Evolutionary conservation across 2,329 filamentous ascomycete species (phyloP).

Genomic region (Penicillium sp.): DNA sequence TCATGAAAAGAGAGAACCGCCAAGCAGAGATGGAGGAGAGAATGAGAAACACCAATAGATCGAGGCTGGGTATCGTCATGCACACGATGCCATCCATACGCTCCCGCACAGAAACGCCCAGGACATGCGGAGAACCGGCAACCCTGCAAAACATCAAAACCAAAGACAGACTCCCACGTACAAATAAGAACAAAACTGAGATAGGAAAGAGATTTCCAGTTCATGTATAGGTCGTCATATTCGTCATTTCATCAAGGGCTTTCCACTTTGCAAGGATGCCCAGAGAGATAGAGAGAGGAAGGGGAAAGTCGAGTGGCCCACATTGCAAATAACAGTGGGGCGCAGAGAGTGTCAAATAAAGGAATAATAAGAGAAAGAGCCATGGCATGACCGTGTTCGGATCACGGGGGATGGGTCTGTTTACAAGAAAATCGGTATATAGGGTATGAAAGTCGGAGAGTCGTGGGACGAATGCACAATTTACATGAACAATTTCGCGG

Average conservation of each 20-base stretch:
- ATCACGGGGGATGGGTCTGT: neutral
- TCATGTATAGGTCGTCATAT: conserved; percentile 38
- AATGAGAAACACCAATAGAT: conserved; percentile 11
- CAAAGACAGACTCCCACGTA: conserved; percentile 27
- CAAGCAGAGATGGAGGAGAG: conserved; percentile 6
- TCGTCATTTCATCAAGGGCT: conserved; percentile 37
- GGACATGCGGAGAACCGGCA: conserved; percentile 25
- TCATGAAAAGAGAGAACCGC: conserved; percentile 3
- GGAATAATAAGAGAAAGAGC: conserved; percentile 1
- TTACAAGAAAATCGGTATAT: conserved; percentile 2
- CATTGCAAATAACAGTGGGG: neutral
- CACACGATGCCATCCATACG: conserved; percentile 30
- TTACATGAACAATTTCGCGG: conserved; percentile 35
- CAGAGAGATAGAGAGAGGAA: conserved; percentile 5
- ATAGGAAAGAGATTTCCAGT: conserved; percentile 17
- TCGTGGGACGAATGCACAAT: conserved; percentile 6
- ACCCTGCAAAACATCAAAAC: conserved; percentile 19
- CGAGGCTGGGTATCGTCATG: conserved; percentile 38
- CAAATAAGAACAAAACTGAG: neutral
- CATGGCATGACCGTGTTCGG: neutral
- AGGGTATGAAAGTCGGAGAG: neutral
- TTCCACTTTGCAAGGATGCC: neutral
- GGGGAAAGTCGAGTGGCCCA: conserved; percentile 16
- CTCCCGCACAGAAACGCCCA: conserved; percentile 30
- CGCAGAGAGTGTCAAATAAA: neutral